Conservation (phyloP, 106 monocot species). For the Dioscorea dumetorum region DNA sequence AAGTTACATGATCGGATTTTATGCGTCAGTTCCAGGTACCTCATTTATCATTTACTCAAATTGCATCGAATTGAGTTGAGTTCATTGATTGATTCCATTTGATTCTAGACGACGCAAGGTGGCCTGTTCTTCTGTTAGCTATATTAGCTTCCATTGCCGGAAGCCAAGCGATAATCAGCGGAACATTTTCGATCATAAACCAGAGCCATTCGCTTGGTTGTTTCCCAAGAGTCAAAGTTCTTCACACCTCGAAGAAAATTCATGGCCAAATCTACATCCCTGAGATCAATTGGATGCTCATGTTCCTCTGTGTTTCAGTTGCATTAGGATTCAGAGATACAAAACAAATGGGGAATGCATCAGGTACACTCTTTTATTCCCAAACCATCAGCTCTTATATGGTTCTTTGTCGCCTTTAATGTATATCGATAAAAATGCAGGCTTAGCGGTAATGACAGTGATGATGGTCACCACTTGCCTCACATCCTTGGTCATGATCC, state of each 20-base stretch:
- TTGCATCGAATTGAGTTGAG: background rate
- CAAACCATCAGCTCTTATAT: too few species aligned
- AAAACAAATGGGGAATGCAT: slow-evolving; percentile 70
- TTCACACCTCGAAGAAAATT: slow-evolving; percentile 55
- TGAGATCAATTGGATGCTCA: slow-evolving; percentile 72
- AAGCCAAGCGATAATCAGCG: slow-evolving; percentile 66
- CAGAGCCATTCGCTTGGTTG: slow-evolving; percentile 56
- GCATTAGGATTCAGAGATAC: slow-evolving; percentile 66
- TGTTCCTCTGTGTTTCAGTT: slow-evolving; percentile 56
- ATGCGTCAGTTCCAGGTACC: slow-evolving; percentile 55
- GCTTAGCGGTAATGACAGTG: slow-evolving; percentile 58
- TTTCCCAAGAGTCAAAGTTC: slow-evolving; percentile 59
- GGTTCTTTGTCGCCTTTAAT: too few species aligned
- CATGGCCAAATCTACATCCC: slow-evolving; percentile 78
- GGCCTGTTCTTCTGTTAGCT: slow-evolving; percentile 51
- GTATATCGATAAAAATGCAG: slow-evolving; percentile 17
- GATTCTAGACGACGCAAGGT: slow-evolving; percentile 34
- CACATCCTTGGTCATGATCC: slow-evolving; percentile 55
- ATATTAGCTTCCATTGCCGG: slow-evolving; percentile 62
- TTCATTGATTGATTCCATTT: background rate
- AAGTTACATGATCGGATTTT: slow-evolving; percentile 43
- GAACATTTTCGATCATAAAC: slow-evolving; percentile 67
- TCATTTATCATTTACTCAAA: background rate
- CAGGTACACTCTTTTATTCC: slow-evolving; percentile 23
- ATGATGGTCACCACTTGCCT: slow-evolving; percentile 72